Base-by-base conservation (phyloP, 169 alveolate genomes). In the Plasmodium gaboni region DNA sequence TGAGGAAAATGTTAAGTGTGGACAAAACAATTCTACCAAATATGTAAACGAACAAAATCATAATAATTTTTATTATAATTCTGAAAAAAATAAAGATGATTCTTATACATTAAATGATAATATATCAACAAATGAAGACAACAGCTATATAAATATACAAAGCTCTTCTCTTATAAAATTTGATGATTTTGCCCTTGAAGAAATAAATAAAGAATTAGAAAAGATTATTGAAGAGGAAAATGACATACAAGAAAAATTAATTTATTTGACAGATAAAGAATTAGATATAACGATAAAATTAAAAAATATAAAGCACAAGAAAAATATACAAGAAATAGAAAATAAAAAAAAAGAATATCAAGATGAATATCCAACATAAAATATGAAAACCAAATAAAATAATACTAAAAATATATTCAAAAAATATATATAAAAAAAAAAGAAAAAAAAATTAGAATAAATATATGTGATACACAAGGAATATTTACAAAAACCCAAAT, bases 131-230 rank as follows among this genome's bases (percentile, higher is more conserved):
- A 53, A 19, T 24, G 51, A 55, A 22, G 69, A 60, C n/a, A 12
- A 57, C 32, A 50, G 19, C n/a, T 78, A 32, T 51, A 44, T 46
- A 26, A 10, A 24, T 24, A 51, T 38, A 32, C 17, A 7, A 57
- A 51, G 55, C 42, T 22, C 32, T 48, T 67, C 78, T n/a, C 22
- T 67, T 12, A 80, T 80, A 7, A 80, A 80, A 67, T 80, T 67
- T 80, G 83, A 60, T 24, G 53, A 67, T 38, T 80, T 80, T 28
- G 90, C 67, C 46, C 10, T 80, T 24, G 51, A 80, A n/a, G 83
- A 80, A 61, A 59, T 80, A 80, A 71, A 80, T 57, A 68, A 60
- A 26, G 90, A 80, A 48, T 32, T 80, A 68, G 90, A 80, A 80
- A 50, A 67, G 51, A 67, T 80, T 44, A 67, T 71, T 32, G 90